Evolutionary conservation across 257 asterid species (phyloP), one percentile per base, ranked within the genome.

Genomic region (Petunia axillaris): DNA sequence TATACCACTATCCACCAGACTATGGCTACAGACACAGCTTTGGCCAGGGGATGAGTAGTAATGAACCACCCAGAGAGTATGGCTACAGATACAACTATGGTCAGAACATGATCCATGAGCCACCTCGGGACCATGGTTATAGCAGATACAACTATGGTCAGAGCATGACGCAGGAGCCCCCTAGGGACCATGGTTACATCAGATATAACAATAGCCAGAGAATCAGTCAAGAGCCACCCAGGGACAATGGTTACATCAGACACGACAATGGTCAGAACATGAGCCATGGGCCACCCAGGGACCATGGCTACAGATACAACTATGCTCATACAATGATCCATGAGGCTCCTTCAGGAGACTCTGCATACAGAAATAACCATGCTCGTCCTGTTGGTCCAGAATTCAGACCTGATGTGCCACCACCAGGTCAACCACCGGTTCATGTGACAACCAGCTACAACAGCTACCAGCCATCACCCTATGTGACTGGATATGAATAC

Each of bases 1-100:
- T 90, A 75, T 75, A 94, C 70, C 95, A 90, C 77, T 88, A 91
- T 62, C 92, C 95, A 64, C 94, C 97, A 4, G 93, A 88, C 64
- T 82, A 87, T n/a, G 88, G 92, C 54, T 81, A 85, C 50, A 58
- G 87, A 76, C 81, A 87, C 50, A 84, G 80, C 38, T 83, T 54
- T 81, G 38, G 37, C 68, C 80, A 79, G 58, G 82, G 82, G 1
- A 73, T 73, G 77, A 73, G 62, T 36, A 73, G 14, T 73, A 44
- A 37, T 3, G 78, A 73, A 46, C 78, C 62, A 50, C 62, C 44
- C 10, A 37, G 46, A 62, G 78, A 73, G 3, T 62, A 50, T 3
- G 62, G 78, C 2, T 73, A 71, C 35, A 40, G 60, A 71, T 71
- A 81, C 64, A 53, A 63, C 66, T 70, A 80, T 68, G 82, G 85